Base-by-base conservation (phyloP, 805 yeast genomes). In the Candida xiaguanensis region DNA sequence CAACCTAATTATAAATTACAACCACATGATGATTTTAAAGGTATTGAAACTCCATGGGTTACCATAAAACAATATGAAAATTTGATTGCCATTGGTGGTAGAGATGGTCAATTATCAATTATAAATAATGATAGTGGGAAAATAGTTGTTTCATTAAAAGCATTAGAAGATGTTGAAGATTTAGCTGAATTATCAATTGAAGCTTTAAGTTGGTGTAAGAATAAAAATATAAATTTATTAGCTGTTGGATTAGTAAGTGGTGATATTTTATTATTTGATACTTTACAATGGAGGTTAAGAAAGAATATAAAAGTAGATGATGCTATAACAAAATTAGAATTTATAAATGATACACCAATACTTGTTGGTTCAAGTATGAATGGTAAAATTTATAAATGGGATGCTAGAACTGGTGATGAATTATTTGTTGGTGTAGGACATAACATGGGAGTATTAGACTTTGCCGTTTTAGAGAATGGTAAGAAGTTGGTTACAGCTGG, bases 191-290 rank as follows among this genome's bases (percentile, higher is more conserved):
- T 68, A 29, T 66, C 72, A 8, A 63, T 68, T 31, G 74, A 68
- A 65, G 82, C 95, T 3, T 70, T 93, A 38, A 60, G 84, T 11
- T 93, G 96, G 95, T 80, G 89, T 52, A 48, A 51, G 14, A 58
- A 63, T 31, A 75, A 78, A 12, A 74, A 82, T 20, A 59, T 88
- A 33, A 63, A 58, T 43, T 53, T 68, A 33, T 63, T 93, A 56
- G 98, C 96, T 2, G 75, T 84, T 8, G 99, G 99, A 5, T 70
- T 86, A 47, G 98, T 93, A 16, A 80, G 85, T 22, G 99, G 99
- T 31, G 85, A 81, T 44, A 72, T 93, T n/a, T 66, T 82, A 41
- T 67, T 93, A 39, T 88, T 82, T 54, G 97, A 91, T 56, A 73
- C 90, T 4, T 77, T 76, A 40, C 81, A 89, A 28, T 91, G 98